Conservation (phyloP, 2,329 filamentous ascomycete species). For the Aspergillus costaricaensis region DNA sequence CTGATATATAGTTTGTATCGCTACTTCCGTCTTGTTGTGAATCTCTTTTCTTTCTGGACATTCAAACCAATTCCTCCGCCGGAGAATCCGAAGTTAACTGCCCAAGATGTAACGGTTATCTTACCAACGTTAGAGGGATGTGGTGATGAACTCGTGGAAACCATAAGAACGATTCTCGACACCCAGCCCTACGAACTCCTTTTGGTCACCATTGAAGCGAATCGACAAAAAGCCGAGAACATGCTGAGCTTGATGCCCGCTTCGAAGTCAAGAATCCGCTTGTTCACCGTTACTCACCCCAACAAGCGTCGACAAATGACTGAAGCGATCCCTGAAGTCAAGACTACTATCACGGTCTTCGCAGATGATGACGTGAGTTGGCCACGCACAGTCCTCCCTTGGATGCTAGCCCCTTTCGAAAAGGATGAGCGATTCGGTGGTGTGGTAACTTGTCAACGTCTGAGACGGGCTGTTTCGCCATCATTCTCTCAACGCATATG, state of each 20-base stretch:
- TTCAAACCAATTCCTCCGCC: conserved; percentile 85
- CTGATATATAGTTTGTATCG: conserved; percentile 70
- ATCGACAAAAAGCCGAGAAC: conserved; percentile 66
- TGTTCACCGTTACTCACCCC: conserved; percentile 77
- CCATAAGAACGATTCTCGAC: conserved; percentile 62
- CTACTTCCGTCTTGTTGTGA: conserved; percentile 81
- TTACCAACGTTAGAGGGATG: conserved; percentile 89
- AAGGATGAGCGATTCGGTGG: conserved; percentile 75
- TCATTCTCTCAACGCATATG: conserved; percentile 66
- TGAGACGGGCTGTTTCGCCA: conserved; percentile 67
- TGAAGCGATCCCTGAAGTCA: conserved; percentile 81
- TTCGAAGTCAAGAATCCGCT: conserved; percentile 67
- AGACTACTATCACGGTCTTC: conserved; percentile 83
- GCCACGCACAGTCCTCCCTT: conserved; percentile 80
- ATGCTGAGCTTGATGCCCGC: conserved; percentile 58
- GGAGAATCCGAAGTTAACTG: conserved; percentile 74
- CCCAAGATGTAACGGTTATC: conserved; percentile 87
- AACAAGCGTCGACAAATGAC: conserved; percentile 96
- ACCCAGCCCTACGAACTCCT: conserved; percentile 68
- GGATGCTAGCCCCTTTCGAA: conserved; percentile 92
- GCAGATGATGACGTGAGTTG: conserved; percentile 96
- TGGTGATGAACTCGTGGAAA: conserved; percentile 79
- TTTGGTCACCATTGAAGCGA: conserved; percentile 82
- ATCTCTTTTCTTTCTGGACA: conserved; percentile 80
- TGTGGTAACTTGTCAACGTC: conserved; percentile 86